Conservation (phyloP, 768 basidiomycete species). For the Rhodotorula diobovata region DNA sequence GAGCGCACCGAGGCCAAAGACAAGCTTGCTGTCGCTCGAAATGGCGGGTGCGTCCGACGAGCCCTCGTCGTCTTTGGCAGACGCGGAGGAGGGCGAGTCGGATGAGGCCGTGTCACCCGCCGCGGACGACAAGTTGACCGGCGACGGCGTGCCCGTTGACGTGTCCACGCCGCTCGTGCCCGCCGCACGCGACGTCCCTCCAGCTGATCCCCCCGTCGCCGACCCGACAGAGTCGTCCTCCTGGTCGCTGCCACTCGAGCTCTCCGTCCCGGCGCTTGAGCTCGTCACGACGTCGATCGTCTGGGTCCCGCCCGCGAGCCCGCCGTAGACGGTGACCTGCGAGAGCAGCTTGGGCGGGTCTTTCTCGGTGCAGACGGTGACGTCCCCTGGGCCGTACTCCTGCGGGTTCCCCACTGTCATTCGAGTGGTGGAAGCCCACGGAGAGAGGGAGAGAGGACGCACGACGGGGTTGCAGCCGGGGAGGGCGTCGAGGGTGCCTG, state of each 20-base stretch:
- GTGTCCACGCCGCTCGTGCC: neutral
- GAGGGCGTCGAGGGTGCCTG: conserved; percentile 13
- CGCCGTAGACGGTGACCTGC: conserved; percentile 1
- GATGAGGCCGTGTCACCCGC: too few relatives aligned
- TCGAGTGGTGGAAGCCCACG: too few relatives aligned
- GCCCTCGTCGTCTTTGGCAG: too few relatives aligned
- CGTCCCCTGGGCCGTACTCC: conserved; percentile 22
- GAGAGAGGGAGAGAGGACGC: neutral
- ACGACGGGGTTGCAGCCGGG: conserved; percentile 28
- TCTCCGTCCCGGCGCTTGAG: neutral
- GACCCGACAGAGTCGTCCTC: neutral
- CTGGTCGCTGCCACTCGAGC: neutral
- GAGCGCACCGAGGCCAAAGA: neutral
- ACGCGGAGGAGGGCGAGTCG: too few relatives aligned
- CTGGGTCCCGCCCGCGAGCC: neutral
- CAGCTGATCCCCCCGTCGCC: neutral
- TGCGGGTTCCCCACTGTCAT: neutral
- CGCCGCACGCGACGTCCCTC: too few relatives aligned
- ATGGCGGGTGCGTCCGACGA: neutral
- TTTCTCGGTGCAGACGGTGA: conserved; percentile 23
- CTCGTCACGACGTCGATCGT: neutral
- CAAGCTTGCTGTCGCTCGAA: neutral
- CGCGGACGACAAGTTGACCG: neutral
- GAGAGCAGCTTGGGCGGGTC: neutral
- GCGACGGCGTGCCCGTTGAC: neutral